Percentiles rank a stretch among this genome's conserved stretches.
These are phyloP conservation scores for Elongisporangium anandrum DNA, from an alignment of 352 stramenopile species.

Conservation along the genomic window DNA sequence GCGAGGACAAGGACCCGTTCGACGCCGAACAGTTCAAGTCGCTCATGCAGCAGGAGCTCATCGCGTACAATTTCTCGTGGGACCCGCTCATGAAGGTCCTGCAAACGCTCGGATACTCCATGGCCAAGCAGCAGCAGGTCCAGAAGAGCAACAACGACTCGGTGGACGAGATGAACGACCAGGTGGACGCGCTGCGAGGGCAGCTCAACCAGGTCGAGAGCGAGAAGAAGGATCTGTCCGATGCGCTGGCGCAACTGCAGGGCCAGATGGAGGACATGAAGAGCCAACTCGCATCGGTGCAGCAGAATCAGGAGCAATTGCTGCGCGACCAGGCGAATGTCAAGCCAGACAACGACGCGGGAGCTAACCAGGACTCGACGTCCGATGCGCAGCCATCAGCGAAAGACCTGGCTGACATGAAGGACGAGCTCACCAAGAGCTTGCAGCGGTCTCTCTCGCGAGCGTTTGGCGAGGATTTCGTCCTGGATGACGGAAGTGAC, in stretches of 20 bases:
- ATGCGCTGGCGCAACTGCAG: constrained; percentile 40
- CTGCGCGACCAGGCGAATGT: constrained; percentile 15
- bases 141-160: constrained; percentile 39
- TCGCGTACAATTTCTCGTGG: constrained; percentile 71
- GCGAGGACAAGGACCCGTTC: constrained; percentile 20
- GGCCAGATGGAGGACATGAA: constrained; percentile 45
- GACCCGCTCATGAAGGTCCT: constrained; percentile 67
- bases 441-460: constrained; percentile 37
- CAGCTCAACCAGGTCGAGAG: constrained; percentile 35
- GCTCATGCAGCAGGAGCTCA: constrained; percentile 61
- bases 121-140: constrained; percentile 44
- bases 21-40: constrained; percentile 46
- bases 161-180: constrained; percentile 49
- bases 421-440: constrained; percentile 39
- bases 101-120: constrained; percentile 43
- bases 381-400: constrained; percentile 3
- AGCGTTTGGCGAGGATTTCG: constrained; percentile 29
- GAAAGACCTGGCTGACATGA: constrained; percentile 40
- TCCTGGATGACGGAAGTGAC: constrained; percentile 18
- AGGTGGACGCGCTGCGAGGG: constrained; percentile 38
- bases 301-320: constrained; percentile 16
- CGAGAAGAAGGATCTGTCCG: constrained; percentile 50
- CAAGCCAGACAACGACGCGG: constrained; percentile 3
- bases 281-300: constrained; percentile 30
- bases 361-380: not conserved